Evolutionary conservation across 208 protist genomes (phyloP), one percentile per base, ranked within the genome.

Genomic region (Acanthamoeba triangularis): DNA sequence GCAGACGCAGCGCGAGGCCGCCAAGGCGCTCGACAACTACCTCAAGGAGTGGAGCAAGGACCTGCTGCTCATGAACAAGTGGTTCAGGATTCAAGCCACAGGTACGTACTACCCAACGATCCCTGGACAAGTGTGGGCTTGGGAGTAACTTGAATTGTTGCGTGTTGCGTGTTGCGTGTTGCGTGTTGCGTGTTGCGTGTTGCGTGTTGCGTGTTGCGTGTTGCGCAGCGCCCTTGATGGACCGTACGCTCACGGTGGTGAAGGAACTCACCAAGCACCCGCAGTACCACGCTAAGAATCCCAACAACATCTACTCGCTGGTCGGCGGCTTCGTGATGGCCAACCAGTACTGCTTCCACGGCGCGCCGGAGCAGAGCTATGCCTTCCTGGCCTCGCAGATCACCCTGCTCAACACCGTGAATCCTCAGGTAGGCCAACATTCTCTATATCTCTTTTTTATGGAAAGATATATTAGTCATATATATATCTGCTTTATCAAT

Each of bases 281-380:
- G 30, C 37, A 52, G 30, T 84, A 84, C 74, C 74, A 84, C 41
- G 14, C 30, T 7, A 84, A 84, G 74, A 84, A 84, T 11, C 76
- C 76, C 76, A 84, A 84, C 76, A 84, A 84, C 76, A 84, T 84
- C 44, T 84, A 84, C n/a, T 41, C 76, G 33, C 76, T 84, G 33
- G 76, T 84, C 35, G 76, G 76, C 28, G 76, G 76, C 44, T 84
- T 56, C 76, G 76, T 84, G 23, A 54, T 84, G 37, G 76, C 35
- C 76, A 84, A 84, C 41, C 76, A 84, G 76, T 84, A 84, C n/a
- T 41, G 35, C 13, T 84, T 84, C 76, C 76, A 84, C 76, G 76
- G 76, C n/a, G n/a, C 18, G 6, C 76, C 76, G 33, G 76, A 84
- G 44, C 41, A 84, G 76, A 84, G 76, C 76, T 84, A 84, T 13